phyloP scores from a whole-genome alignment of 768 basidiomycete genomes.

The Crepidotus variabilis region DNA sequence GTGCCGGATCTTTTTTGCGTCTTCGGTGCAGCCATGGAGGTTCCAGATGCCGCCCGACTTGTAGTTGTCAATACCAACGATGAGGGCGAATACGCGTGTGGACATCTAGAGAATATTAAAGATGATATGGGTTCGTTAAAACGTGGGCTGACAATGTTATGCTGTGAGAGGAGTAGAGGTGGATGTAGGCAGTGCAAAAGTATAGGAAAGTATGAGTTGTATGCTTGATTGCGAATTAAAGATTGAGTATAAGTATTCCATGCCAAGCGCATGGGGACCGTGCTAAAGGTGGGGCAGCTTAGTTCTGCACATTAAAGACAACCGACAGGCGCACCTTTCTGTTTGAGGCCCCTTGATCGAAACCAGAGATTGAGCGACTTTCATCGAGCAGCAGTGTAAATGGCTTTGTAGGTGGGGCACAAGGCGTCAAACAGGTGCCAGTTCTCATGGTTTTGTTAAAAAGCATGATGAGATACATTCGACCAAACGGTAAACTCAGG shows the following conservation, averaged over 20 bases:
- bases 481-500: neutral
- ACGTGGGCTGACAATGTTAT: neutral
- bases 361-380: neutral
- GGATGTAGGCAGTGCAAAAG: neutral
- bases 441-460: neutral
- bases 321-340: neutral
- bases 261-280: neutral
- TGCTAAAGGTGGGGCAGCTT: neutral
- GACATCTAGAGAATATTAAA: conserved; percentile 17
- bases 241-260: neutral
- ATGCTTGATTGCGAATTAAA: neutral
- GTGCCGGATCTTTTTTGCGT: conserved; percentile 53
- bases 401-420: neutral
- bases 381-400: neutral
- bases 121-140: neutral
- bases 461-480: neutral
- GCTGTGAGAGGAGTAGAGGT: neutral
- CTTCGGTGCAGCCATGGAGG: conserved; percentile 60
- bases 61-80: conserved; percentile 70
- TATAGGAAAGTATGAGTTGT: neutral
- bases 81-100: conserved; percentile 54
- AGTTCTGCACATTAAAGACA: neutral
- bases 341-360: neutral
- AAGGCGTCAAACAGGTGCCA: neutral
- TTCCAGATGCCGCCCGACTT: conserved; percentile 64